Base-by-base conservation (phyloP, 495 filamentous ascomycete species). In the Penicillium flavigenum region DNA sequence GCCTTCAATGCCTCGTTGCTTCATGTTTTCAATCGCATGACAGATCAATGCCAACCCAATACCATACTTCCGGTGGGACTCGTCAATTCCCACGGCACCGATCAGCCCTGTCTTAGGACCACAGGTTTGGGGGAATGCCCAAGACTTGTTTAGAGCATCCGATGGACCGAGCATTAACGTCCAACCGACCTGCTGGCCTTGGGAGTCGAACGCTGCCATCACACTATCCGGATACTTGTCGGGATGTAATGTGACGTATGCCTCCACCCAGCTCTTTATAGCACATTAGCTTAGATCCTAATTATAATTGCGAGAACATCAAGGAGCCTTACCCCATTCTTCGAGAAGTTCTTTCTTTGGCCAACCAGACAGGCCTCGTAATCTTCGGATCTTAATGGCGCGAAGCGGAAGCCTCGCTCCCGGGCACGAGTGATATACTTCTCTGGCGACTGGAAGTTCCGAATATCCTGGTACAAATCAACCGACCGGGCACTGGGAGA, bases 11-110 rank as follows among this genome's bases (percentile, higher is more conserved):
- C 78, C 79, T 38, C 77, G 63, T 14, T 68, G 56, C 57, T 70
- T 79, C 77, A 82, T 77, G 55, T 79, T 59, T 51, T 78, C 71
- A n/a, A 82, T 66, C 1, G 79, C 79, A 62, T 75, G 74, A 8
- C 72, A 72, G 29, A 82, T 50, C 39, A 82, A 57, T 5, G 77
- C 78, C 42, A 81, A 55, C 3, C 78, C 79, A 22, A 81, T 66
- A 4, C 79, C 79, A 31, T 65, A 68, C 14, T 68, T 69, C 14
- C 79, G 70, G 39, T 72, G 65, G 1, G 56, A 60, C 24, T 57
- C 51, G 59, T 82, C 78, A 31, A 81, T 73, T 26, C 79, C 79
- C 9, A 82, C 79, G 49, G 72, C 76, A 2, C 74, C 79, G 32
- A 82, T 81, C 20, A 82, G 59, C 0, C 79, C 79, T 0, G 78